phyloP scores from a whole-genome alignment of 192 early-diverging fungal species.

The Mortierella claussenii region DNA sequence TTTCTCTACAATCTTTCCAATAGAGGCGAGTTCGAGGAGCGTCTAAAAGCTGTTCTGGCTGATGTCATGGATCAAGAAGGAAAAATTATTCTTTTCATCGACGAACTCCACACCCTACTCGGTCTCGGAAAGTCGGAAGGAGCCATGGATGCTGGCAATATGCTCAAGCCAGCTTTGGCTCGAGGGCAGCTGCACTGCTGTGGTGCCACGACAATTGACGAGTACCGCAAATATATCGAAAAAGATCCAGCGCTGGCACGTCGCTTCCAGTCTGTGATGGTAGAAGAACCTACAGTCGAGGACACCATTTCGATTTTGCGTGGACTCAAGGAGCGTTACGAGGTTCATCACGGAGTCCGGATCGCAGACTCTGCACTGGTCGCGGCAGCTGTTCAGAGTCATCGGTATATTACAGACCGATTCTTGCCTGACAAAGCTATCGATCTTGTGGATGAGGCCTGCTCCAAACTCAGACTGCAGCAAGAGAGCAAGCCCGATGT shows the following conservation, averaged over 20 bases:
- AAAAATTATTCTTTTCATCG: slow-evolving; percentile 84
- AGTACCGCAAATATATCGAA: slow-evolving; percentile 79
- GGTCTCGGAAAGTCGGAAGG: slow-evolving; percentile 82
- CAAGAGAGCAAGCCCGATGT: slow-evolving; percentile 84
- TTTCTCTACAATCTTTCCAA: too few relatives aligned
- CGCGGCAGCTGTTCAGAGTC: slow-evolving; percentile 74
- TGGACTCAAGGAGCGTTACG: slow-evolving; percentile 81
- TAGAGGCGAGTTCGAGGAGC: slow-evolving; percentile 86
- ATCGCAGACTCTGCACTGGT: slow-evolving; percentile 80
- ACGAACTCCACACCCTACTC: slow-evolving; percentile 81
- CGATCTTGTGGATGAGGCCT: slow-evolving; percentile 85
- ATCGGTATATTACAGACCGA: slow-evolving; percentile 79
- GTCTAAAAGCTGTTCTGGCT: slow-evolving; percentile 77
- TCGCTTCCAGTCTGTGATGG: slow-evolving; percentile 81
- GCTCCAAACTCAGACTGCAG: slow-evolving; percentile 78
- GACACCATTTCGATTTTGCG: slow-evolving; percentile 83
- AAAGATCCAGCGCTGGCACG: slow-evolving; percentile 83
- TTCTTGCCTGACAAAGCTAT: slow-evolving; percentile 87
- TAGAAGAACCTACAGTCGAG: slow-evolving; percentile 73
- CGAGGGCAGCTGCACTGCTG: slow-evolving; percentile 77
- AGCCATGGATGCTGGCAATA: slow-evolving; percentile 81
- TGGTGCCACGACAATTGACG: slow-evolving; percentile 84
- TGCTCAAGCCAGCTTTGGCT: slow-evolving; percentile 85
- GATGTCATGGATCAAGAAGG: slow-evolving; percentile 77
- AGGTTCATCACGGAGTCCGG: slow-evolving; percentile 82